phyloP scores from a whole-genome alignment of 2,329 filamentous ascomycete genomes.

The Pyricularia grisea region DNA sequence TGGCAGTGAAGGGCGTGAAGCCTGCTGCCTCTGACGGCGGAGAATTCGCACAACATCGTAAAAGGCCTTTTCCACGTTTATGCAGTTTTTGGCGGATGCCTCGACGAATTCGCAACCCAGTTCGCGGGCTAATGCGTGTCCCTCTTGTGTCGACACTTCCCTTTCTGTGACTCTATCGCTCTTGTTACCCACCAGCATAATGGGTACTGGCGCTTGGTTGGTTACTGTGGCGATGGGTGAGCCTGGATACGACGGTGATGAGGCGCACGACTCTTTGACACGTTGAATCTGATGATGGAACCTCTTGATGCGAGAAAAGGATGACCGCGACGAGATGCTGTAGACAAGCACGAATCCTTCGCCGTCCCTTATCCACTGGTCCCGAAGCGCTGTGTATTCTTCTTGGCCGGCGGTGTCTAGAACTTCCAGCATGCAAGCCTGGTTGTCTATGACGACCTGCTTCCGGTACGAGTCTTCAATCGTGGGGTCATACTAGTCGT shows the following conservation, averaged over 20 bases:
- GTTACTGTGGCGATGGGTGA: slow-evolving; percentile 55
- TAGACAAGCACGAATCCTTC: slow-evolving; percentile 97
- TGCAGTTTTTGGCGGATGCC: slow-evolving; percentile 93
- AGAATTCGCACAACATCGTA: slow-evolving; percentile 94
- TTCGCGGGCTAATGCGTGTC: slow-evolving; percentile 81
- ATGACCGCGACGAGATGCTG: slow-evolving; percentile 94
- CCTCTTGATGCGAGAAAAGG: slow-evolving; percentile 86
- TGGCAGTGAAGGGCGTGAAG: slow-evolving; percentile 12
- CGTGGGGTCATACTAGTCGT: slow-evolving; percentile 65
- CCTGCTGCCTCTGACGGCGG: slow-evolving; percentile 42
- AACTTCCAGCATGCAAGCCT: slow-evolving; percentile 95
- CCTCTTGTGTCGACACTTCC: slow-evolving; percentile 94
- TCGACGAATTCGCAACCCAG: slow-evolving; percentile 95
- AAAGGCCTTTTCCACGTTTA: slow-evolving; percentile 97
- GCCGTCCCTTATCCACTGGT: slow-evolving; percentile 97
- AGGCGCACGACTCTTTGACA: slow-evolving; percentile 83
- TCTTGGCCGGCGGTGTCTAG: slow-evolving; percentile 97
- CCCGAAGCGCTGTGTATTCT: slow-evolving; percentile 91
- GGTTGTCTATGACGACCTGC: slow-evolving; percentile 85
- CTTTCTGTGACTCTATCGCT: slow-evolving; percentile 93
- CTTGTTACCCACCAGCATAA: slow-evolving; percentile 99
- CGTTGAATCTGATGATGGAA: slow-evolving; percentile 96
- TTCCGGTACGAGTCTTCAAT: slow-evolving; percentile 86
- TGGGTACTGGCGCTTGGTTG: slow-evolving; percentile 65
- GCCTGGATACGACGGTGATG: slow-evolving; percentile 67